Base-by-base conservation (phyloP, 805 yeast species). In the Hanseniaspora lachancei region DNA sequence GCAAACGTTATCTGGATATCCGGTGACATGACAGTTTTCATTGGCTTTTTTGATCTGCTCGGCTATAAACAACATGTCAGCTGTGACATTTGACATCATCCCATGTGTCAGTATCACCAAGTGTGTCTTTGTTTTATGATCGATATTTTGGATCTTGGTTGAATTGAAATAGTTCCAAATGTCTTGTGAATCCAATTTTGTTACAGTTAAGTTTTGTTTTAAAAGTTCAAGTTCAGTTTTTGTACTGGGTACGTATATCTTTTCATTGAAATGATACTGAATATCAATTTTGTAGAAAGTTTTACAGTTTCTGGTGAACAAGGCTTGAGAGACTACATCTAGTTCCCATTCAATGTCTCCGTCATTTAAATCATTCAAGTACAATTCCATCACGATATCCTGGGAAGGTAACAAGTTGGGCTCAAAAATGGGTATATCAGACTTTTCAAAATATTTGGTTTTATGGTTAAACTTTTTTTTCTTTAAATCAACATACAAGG, bases 31-130 rank as follows among this genome's bases (percentile, higher is more conserved):
- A 5, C 84, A 66, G 49, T 79, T 76, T 2, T 46, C 29, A 23
- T 46, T 44, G 4, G 20, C 18, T 27, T 60, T 62, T 39, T 81
- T 84, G 5, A 84, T 75, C 62, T 78, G 78, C 60, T 86, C 93
- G 61, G 83, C 85, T 47, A 86, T 62, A 61, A 82, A 85, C 35
- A 77, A 71, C 86, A 86, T 76, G 66, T 86, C 95, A 1, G 89
- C 81, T 1, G 86, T 76, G 0, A 81, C 78, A 63, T 86, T 86
- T 1, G 91, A 82, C 66, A 84, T 89, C 41, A 86, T 68, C 0
- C 95, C 95, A 67, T 86, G 95, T 0, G 89, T 82, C 41, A 85
- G 64, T 0, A 86, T 67, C 18, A 85, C 87, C 58, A 86, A 70
- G 68, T 86, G 95, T 4, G 76, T 73, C 13, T 82, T 81, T 56